These are phyloP conservation scores for Rhamnella rubrinervis DNA, from an alignment of 331 rosid species.

Conservation along the genomic window DNA sequence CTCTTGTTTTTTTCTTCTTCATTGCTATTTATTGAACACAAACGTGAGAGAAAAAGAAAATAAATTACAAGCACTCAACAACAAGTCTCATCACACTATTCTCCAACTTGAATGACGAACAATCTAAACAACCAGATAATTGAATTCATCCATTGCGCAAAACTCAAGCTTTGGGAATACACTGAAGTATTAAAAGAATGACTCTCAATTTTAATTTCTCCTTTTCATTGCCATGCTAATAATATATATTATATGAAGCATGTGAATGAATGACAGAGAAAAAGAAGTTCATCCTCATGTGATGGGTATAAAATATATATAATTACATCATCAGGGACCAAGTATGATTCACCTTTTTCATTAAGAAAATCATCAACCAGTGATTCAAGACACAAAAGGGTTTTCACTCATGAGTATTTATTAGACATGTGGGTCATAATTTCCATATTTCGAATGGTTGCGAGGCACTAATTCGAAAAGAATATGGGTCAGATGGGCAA, in stretches of 20 bases:
- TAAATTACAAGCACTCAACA: too few species aligned
- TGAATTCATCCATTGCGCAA: too few species aligned
- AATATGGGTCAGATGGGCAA: slow-evolving; percentile 35
- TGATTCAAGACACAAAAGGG: too few species aligned
- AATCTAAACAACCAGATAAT: too few species aligned
- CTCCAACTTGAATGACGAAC: too few species aligned
- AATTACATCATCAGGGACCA: slow-evolving; percentile 15
- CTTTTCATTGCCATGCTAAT: too few species aligned
- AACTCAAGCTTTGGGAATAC: too few species aligned
- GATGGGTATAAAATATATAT: slow-evolving; percentile 4
- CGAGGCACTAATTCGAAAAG: slow-evolving; percentile 43
- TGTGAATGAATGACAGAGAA: slow-evolving; percentile 4
- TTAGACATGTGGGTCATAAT: slow-evolving; percentile 31
- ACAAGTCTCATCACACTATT: too few species aligned
- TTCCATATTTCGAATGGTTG: slow-evolving; percentile 42
- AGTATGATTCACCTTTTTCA: slow-evolving; percentile 1
- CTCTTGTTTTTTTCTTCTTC: neutral
- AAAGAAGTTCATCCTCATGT: slow-evolving; percentile 12
- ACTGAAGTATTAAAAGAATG: too few species aligned
- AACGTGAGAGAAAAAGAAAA: too few species aligned
- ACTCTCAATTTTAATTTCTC: too few species aligned
- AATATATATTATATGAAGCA: neutral
- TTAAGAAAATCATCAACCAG: neutral
- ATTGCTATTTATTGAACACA: too few species aligned
- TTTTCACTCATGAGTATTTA: neutral